Conservation (phyloP, 2,329 filamentous ascomycete genomes). For the Aspergillus sojae region DNA sequence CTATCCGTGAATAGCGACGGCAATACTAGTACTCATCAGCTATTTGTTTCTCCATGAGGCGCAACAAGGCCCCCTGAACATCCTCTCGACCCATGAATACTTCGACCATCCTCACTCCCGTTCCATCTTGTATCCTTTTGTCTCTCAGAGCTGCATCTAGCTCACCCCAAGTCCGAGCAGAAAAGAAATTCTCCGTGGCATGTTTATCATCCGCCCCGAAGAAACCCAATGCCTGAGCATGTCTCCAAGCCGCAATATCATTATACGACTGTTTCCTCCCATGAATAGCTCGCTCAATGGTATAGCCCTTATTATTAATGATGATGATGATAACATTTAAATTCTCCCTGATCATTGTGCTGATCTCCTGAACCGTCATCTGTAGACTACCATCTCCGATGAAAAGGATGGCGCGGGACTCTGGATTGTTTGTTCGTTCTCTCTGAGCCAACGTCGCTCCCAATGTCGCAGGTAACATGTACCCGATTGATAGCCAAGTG, state of each 20-base stretch:
- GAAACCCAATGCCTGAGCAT: conserved; percentile 52
- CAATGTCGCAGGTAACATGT: conserved; percentile 60
- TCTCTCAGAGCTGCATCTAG: conserved; percentile 44
- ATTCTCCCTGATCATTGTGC: conserved; percentile 62
- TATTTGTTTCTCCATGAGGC: conserved; percentile 33
- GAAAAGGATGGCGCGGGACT: conserved; percentile 55
- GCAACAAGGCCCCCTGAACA: conserved; percentile 35
- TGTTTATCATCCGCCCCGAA: conserved; percentile 49
- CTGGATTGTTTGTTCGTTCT: conserved; percentile 20
- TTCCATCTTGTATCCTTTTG: conserved; percentile 39
- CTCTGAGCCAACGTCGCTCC: conserved; percentile 57
- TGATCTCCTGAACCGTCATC: conserved; percentile 67
- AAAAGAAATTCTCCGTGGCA: conserved; percentile 40
- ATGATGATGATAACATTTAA: conserved; percentile 55
- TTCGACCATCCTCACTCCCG: conserved; percentile 46
- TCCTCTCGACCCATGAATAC: conserved; percentile 44
- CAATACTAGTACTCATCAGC: conserved; percentile 20
- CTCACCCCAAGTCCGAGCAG: conserved; percentile 51
- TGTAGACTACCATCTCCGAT: conserved; percentile 68
- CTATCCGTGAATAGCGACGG: too few relatives aligned
- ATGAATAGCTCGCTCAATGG: conserved; percentile 61
- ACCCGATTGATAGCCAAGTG: conserved; percentile 64
- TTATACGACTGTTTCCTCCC: conserved; percentile 58
- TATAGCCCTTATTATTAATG: conserved; percentile 64
- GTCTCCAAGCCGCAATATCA: conserved; percentile 55